Base-by-base conservation (phyloP, 306 rosid genomes). In the Cyclanthera cordifolia region DNA sequence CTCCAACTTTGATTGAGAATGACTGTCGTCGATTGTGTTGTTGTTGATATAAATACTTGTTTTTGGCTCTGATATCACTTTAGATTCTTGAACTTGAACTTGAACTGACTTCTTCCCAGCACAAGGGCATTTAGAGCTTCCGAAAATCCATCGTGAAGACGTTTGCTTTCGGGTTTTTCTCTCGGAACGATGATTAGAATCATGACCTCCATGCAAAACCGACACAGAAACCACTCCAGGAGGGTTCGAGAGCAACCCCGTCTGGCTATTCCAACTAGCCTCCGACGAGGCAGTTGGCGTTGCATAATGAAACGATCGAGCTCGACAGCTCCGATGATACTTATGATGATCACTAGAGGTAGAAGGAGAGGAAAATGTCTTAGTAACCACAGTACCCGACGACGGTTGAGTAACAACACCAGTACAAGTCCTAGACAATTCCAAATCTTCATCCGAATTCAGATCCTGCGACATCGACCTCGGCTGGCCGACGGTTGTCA, bases 241-340 rank as follows among this genome's bases (percentile, higher is more conserved):
- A 73, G 84, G 88, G 30, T 79, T 84, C 9, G 90, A 79, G 20
- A 88, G 65, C 74, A 91, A 83, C 13, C 92, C 96, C 8, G 83
- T 76, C 61, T 84, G 90, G 73, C 96, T 87, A 37, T 90, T 90
- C 96, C 96, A 90, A 60, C 96, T 90, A 3, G 96, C 95, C 75
- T 90, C 95, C 6, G 96, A 90, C 2, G 95, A 90, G 70, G 91
- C 88, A 8, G 96, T 90, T 10, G 96, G 92, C 25, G 96, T 90
- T 0, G 88, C 83, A 0, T 71, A 77, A 9, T 79, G 84, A 46
- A 90, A 83, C 1, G 95, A 85, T 37, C 90, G 79, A 39, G 85
- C 82, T 60, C 79, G 75, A 73, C 73, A 76, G 82, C 80, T 85
- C 27, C 87, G 75, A 56, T 46, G 65, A 23, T 77, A 76, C 34